Percentiles rank a stretch among this genome's conserved stretches.
Conservation (phyloP, 176 grass and related monocot species). For the Phyllostachys edulis region DNA sequence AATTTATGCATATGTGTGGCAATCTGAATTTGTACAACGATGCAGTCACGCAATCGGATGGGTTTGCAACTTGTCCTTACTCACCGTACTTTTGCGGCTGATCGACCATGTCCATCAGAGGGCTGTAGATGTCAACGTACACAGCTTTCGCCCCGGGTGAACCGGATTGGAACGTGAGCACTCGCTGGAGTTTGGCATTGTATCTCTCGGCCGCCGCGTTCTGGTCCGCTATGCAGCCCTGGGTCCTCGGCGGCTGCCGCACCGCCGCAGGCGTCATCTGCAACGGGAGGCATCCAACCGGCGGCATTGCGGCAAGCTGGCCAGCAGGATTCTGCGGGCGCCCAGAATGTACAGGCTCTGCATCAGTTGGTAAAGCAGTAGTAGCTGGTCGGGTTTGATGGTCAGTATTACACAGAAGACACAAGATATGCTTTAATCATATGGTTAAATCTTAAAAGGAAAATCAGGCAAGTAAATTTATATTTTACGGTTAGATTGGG, state of each 20-base stretch:
- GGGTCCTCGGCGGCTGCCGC: background rate
- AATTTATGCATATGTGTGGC: background rate
- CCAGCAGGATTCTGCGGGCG: too few species aligned
- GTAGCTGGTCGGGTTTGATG: too few species aligned
- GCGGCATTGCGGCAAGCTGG: too few species aligned
- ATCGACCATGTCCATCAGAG: slow-evolving; percentile 38
- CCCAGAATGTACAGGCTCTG: too few species aligned
- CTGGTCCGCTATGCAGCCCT: slow-evolving; percentile 29
- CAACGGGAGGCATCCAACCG: slow-evolving; percentile 40
- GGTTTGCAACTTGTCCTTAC: background rate
- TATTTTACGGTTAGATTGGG: too few species aligned
- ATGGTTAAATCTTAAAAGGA: too few species aligned
- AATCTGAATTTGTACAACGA: background rate
- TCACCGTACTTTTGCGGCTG: slow-evolving; percentile 33
- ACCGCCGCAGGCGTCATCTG: slow-evolving; percentile 31
- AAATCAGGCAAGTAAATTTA: too few species aligned
- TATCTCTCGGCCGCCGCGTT: slow-evolving; percentile 31
- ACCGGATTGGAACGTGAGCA: slow-evolving; percentile 3
- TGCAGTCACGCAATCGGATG: background rate
- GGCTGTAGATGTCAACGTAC: slow-evolving; percentile 35
- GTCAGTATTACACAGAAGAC: too few species aligned
- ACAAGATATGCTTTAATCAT: too few species aligned
- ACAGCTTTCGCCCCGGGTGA: background rate
- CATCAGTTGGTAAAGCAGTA: too few species aligned
- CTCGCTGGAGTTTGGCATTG: slow-evolving; percentile 30